Percentiles rank a stretch among this genome's conserved stretches.
These are phyloP conservation scores for Penicillium salamii DNA, from an alignment of 495 filamentous ascomycete species.

Conservation along the genomic window DNA sequence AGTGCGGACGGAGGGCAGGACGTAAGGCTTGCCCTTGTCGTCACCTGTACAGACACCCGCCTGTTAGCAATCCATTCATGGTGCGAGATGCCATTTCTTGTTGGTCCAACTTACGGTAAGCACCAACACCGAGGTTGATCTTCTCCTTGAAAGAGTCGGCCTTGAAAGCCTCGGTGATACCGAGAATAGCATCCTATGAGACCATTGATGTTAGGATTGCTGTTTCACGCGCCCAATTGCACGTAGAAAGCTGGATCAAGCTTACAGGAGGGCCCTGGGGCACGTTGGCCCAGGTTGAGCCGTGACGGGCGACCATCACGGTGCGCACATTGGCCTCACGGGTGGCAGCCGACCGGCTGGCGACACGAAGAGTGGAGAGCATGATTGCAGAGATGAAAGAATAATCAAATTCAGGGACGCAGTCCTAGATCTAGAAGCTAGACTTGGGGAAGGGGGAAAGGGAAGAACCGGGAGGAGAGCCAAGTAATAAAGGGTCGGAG, in stretches of 20 bases:
- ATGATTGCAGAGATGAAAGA: slow-evolving; percentile 31
- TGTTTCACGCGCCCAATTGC: not conserved
- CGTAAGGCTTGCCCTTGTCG: slow-evolving; percentile 94
- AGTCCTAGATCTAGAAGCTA: slow-evolving; percentile 9
- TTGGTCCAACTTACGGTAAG: slow-evolving; percentile 44
- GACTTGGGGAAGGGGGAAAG: slow-evolving; percentile 20
- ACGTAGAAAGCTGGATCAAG: slow-evolving; percentile 17
- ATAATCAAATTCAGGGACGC: slow-evolving; percentile 12
- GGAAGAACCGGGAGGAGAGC: slow-evolving; percentile 15
- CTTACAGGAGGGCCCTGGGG: slow-evolving; percentile 91
- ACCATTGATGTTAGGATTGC: slow-evolving; percentile 29
- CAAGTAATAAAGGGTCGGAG: slow-evolving; percentile 34
- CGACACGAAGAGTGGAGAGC: slow-evolving; percentile 56
- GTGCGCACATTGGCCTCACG: slow-evolving; percentile 45
- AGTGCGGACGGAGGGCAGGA: slow-evolving; percentile 85
- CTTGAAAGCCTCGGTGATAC: slow-evolving; percentile 99
- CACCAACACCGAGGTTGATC: slow-evolving; percentile 86
- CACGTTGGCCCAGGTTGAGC: slow-evolving; percentile 84
- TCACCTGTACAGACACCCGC: slow-evolving; percentile 54
- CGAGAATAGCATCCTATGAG: slow-evolving; percentile 73
- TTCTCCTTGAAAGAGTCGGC: slow-evolving; percentile 86
- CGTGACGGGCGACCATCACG: slow-evolving; percentile 56
- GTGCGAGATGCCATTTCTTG: not conserved
- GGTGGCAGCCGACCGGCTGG: slow-evolving; percentile 52
- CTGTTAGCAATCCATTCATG: slow-evolving; percentile 4